Evolutionary conservation across 208 protist genomes (phyloP).

Genomic region (Wallacemonas collosoma): DNA sequence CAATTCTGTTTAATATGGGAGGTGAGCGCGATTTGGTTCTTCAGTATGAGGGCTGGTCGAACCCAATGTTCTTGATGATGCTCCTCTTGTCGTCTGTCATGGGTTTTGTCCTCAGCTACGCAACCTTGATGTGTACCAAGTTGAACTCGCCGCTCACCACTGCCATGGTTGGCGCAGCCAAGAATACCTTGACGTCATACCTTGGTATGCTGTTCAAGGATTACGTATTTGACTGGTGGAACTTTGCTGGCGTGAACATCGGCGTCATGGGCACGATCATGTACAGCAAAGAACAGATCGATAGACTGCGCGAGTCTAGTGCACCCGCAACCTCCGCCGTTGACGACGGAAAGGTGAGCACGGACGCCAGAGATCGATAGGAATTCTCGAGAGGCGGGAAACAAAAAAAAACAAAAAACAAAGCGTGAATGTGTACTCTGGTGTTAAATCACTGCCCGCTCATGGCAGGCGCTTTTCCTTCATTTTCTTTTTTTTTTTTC

Average conservation of each 20-base stretch:
- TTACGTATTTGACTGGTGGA: constrained; percentile 34
- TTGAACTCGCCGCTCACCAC: constrained; percentile 82
- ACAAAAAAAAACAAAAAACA: not conserved
- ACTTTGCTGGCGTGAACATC: constrained; percentile 48
- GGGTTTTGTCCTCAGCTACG: constrained; percentile 75
- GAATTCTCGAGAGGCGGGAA: no score
- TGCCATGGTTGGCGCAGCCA: constrained; percentile 63
- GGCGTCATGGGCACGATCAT: constrained; percentile 42
- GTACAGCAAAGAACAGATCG: constrained; percentile 41
- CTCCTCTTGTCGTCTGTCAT: constrained; percentile 32
- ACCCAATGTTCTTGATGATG: constrained; percentile 8
- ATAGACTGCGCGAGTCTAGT: constrained; percentile 6
- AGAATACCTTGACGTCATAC: constrained; percentile 61
- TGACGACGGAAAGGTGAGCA: no score
- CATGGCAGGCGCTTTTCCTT: constrained; percentile 1
- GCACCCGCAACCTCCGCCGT: not conserved
- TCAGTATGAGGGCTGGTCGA: constrained; percentile 20
- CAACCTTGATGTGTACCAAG: constrained; percentile 72
- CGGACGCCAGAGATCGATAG: no score
- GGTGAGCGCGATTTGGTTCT: constrained; percentile 7
- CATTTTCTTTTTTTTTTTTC: constrained; percentile 16
- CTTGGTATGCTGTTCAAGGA: constrained; percentile 58
- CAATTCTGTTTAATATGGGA: constrained; percentile 15
- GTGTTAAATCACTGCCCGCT: not conserved
- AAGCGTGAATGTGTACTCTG: not conserved